phyloP scores from a whole-genome alignment of 2,329 filamentous ascomycete species.

The Dothidotthia symphoricarpi region DNA sequence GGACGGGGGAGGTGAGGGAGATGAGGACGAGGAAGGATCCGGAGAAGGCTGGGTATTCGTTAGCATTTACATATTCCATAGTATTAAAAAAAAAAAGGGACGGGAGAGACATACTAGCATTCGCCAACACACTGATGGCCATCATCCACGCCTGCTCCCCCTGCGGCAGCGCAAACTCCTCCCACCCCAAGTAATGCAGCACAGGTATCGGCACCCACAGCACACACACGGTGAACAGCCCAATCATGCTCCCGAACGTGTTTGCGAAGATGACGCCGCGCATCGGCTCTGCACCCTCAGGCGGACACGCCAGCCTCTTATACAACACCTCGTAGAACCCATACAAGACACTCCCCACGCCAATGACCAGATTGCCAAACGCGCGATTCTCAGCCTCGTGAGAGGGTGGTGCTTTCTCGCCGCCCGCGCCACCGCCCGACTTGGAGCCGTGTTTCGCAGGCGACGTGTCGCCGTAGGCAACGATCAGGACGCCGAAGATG shows the following conservation, averaged over 20 bases:
- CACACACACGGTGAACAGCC: constrained; percentile 77
- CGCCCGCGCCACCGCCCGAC: constrained; percentile 56
- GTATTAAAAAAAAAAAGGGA: too few relatives aligned
- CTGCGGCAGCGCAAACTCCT: constrained; percentile 77
- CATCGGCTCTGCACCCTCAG: constrained; percentile 78
- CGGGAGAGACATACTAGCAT: constrained; percentile 63
- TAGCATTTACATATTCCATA: too few relatives aligned
- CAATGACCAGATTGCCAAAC: constrained; percentile 88
- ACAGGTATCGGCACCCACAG: constrained; percentile 91
- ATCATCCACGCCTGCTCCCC: constrained; percentile 79
- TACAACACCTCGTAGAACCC: constrained; percentile 97
- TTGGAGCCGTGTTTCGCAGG: constrained; percentile 56
- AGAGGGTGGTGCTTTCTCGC: constrained; percentile 46
- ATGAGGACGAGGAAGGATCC: constrained; percentile 93
- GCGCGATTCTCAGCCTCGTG: constrained; percentile 66
- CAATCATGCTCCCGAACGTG: constrained; percentile 84
- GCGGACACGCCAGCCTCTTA: constrained; percentile 89
- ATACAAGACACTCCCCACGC: constrained; percentile 85
- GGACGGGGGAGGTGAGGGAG: constrained; percentile 84
- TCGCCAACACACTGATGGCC: constrained; percentile 75
- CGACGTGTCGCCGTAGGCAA: constrained; percentile 79
- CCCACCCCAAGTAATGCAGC: constrained; percentile 73
- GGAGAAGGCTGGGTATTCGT: constrained; percentile 75
- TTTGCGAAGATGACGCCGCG: constrained; percentile 97
- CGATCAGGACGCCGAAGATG: constrained; percentile 86